A percentile compares a stretch with the other conserved stretches of the same genome.
These are phyloP conservation scores for Ceratobasidium theobromae DNA, from an alignment of 1,284 basidiomycete genomes.

Conservation along the genomic window DNA sequence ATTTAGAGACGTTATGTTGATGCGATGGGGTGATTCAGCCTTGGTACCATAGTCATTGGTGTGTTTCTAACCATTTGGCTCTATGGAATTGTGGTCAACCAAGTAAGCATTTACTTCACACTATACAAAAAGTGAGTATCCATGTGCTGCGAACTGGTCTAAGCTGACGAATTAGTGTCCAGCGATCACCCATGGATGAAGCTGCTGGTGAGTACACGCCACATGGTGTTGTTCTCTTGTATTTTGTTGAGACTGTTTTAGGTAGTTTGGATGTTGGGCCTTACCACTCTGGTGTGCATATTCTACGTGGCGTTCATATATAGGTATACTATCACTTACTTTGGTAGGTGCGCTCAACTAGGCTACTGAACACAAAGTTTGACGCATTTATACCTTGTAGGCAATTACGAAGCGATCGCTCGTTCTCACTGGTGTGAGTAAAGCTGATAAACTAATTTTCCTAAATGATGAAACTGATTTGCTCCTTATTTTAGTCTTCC, in stretches of 20 bases:
- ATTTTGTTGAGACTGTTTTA: no score
- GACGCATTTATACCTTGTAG: neutral
- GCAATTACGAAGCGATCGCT: conserved; percentile 1
- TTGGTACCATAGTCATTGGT: conserved; percentile 22
- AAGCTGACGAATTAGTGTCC: no score
- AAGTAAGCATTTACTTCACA: neutral
- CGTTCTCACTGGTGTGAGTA: conserved; percentile 21
- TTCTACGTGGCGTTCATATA: conserved; percentile 22
- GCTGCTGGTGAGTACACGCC: neutral
- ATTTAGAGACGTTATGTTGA: no score
- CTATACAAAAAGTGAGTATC: neutral
- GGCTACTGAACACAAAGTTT: no score
- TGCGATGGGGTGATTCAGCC: no score
- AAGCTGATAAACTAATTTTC: neutral
- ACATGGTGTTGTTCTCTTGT: no score
- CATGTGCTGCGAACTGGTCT: neutral
- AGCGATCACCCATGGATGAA: neutral
- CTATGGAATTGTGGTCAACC: conserved; percentile 5
- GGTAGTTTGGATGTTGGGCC: no score
- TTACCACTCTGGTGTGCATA: no score
- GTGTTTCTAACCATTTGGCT: conserved; percentile 8
- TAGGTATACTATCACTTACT: conserved; percentile 22
- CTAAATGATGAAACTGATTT: neutral
- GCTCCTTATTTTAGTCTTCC: neutral
- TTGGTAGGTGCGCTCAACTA: neutral